Evolutionary conservation across 1,139 yeast species (phyloP).

Genomic region (Yamadazyma diospyri): DNA sequence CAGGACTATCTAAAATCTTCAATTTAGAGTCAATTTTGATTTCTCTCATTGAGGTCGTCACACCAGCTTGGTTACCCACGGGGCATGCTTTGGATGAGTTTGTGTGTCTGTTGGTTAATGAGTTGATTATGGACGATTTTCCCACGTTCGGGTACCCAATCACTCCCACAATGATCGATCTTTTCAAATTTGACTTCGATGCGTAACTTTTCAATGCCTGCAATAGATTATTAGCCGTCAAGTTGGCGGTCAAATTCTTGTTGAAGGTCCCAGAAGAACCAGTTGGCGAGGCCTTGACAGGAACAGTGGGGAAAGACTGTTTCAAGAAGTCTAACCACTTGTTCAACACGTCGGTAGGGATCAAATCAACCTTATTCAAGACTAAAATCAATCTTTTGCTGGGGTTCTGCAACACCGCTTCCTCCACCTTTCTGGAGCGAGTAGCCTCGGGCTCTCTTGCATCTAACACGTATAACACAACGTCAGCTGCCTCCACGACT

Average conservation of each 20-base stretch:
- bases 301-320: constrained; percentile 86
- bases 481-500: constrained; percentile 86
- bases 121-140: constrained; percentile 90
- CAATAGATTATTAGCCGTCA: constrained; percentile 71
- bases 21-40: constrained; percentile 89
- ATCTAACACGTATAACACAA: constrained; percentile 85
- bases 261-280: constrained; percentile 65
- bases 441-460: constrained; percentile 98
- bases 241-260: constrained; percentile 68
- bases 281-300: constrained; percentile 63
- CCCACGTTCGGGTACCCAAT: constrained; percentile 95
- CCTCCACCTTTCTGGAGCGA: constrained; percentile 87
- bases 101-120: constrained; percentile 75
- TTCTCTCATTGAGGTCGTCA: constrained; percentile 87
- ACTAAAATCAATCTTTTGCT: constrained; percentile 84
- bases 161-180: constrained; percentile 93
- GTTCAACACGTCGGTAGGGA: constrained; percentile 79
- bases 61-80: constrained; percentile 97
- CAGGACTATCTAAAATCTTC: constrained; percentile 91
- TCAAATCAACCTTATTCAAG: constrained; percentile 86
- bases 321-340: constrained; percentile 83
- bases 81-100: constrained; percentile 72
- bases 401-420: constrained; percentile 72
- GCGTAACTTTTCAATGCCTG: constrained; percentile 87
- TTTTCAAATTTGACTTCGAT: constrained; percentile 74